phyloP scores from a whole-genome alignment of 2,329 filamentous ascomycete genomes.

The Fusarium keratoplasticum region DNA sequence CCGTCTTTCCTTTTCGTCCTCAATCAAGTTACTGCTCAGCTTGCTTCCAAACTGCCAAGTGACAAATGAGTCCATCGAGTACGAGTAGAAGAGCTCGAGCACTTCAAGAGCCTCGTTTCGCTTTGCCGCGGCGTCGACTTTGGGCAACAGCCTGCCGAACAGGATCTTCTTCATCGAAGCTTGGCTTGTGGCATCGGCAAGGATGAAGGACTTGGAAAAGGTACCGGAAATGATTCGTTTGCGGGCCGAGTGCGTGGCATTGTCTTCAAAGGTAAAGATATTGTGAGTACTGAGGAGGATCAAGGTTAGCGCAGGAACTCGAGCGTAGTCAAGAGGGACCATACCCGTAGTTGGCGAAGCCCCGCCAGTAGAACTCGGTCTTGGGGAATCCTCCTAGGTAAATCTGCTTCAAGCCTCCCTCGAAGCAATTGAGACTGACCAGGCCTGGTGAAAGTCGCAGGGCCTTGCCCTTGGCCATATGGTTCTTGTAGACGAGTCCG shows the following conservation, averaged over 20 bases:
- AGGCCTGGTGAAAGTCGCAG: neutral
- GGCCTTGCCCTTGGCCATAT: neutral
- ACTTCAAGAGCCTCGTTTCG: conserved; percentile 10
- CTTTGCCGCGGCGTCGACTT: neutral
- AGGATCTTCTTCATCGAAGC: conserved; percentile 9
- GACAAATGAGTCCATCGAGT: conserved; percentile 29
- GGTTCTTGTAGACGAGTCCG: neutral
- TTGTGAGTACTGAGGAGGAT: conserved; percentile 2
- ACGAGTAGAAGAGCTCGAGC: conserved; percentile 15
- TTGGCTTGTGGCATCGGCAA: neutral
- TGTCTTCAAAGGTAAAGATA: conserved; percentile 21
- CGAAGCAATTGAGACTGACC: neutral
- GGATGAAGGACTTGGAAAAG: conserved; percentile 27
- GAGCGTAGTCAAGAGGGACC: neutral
- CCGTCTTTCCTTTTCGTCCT: conserved; percentile 17
- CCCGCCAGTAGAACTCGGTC: neutral
- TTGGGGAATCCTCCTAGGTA: neutral
- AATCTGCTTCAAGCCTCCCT: neutral
- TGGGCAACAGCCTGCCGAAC: conserved; percentile 8
- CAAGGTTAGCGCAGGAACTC: neutral
- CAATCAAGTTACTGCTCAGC: conserved; percentile 20
- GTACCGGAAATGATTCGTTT: conserved; percentile 22
- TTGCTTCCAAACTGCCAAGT: conserved; percentile 22
- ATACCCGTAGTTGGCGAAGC: neutral
- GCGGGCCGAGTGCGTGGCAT: conserved; percentile 16